Conservation (phyloP, 1,284 basidiomycete species). For the Trichosporon sp. region DNA sequence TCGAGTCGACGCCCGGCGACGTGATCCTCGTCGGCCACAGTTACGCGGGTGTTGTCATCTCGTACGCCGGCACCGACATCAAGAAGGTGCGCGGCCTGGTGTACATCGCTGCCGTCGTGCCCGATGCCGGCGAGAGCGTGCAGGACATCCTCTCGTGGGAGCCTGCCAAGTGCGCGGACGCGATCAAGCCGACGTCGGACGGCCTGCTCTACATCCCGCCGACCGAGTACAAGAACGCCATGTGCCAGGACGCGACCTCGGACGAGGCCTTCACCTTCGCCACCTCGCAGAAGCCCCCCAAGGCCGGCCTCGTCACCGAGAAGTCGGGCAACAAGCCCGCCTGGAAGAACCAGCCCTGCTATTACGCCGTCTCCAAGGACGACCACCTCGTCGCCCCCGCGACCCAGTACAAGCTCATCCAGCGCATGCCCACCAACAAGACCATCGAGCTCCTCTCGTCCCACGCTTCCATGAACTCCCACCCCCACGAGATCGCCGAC, state of each 20-base stretch:
- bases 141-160: neutral
- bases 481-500: slow-evolving; percentile 2
- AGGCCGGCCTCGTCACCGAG: neutral
- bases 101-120: slow-evolving; percentile 8
- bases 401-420: neutral
- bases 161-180: slow-evolving; percentile 37
- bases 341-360: slow-evolving; percentile 8
- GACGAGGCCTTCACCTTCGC: slow-evolving; percentile 6
- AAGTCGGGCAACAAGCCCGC: neutral
- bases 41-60: slow-evolving; percentile 8
- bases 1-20: neutral
- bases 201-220: neutral
- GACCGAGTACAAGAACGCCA: neutral
- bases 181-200: neutral
- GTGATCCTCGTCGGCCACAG: slow-evolving; percentile 10
- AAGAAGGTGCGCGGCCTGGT: slow-evolving; percentile 9
- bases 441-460: neutral
- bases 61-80: slow-evolving; percentile 8
- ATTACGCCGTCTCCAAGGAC: neutral
- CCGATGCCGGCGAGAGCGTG: slow-evolving; percentile 8
- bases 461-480: neutral
- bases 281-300: slow-evolving; percentile 5
- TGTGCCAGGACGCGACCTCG: neutral
- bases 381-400: slow-evolving; percentile 4
- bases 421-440: slow-evolving; percentile 7